Percentiles rank a stretch among this genome's conserved stretches.
phyloP scores from a whole-genome alignment of 2,329 filamentous ascomycete species.

The Gaeumannomyces sp. region DNA sequence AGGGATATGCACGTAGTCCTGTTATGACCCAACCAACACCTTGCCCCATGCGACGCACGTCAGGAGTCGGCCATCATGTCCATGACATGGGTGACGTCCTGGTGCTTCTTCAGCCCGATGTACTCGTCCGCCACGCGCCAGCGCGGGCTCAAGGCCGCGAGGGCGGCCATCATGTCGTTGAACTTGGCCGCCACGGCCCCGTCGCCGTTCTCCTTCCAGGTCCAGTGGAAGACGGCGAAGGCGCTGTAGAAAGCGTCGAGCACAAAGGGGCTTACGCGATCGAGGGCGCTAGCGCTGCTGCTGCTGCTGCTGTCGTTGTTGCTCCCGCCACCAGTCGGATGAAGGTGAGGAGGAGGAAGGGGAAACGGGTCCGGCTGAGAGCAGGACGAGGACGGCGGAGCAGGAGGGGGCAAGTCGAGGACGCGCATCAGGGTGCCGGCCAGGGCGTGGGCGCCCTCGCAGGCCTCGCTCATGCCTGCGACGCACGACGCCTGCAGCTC shows the following conservation, averaged over 20 bases:
- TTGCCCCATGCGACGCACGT: no score
- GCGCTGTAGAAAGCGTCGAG: conserved; percentile 33
- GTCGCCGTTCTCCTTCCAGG: conserved; percentile 30
- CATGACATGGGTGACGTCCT: conserved; percentile 25
- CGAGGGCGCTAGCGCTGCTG: conserved; percentile 12
- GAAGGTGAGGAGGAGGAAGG: no score
- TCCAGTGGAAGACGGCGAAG: conserved; percentile 30
- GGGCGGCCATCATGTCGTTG: conserved; percentile 23
- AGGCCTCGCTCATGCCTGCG: no score
- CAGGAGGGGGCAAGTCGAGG: no score
- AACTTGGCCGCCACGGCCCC: conserved; percentile 22
- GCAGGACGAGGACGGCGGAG: no score
- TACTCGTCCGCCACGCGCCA: conserved; percentile 33
- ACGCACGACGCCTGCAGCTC: no score
- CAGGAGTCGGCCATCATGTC: conserved; percentile 9
- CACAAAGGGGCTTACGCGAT: conserved; percentile 27
- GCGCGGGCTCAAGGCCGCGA: conserved; percentile 23
- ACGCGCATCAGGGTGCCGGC: no score
- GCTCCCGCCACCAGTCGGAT: no score
- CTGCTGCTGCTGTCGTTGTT: no score
- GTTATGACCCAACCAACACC: no score
- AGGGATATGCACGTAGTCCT: background rate
- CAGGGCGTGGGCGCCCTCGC: no score
- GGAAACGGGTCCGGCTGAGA: background rate
- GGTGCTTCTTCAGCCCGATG: conserved; percentile 27